Evolutionary conservation across 805 yeast species (phyloP).

Genomic region (Naumovozyma baii): DNA sequence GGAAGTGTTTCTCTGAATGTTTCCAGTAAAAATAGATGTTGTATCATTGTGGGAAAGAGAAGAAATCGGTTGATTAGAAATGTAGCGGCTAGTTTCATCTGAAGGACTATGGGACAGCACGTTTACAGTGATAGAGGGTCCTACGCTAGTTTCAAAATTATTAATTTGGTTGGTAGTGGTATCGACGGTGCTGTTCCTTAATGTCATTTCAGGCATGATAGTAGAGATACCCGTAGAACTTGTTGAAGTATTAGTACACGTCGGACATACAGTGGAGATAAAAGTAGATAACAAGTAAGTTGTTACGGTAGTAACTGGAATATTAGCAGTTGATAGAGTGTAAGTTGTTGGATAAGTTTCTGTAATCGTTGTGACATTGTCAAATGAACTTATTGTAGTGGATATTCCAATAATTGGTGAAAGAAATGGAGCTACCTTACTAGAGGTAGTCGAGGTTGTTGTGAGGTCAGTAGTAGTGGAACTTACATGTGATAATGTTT

Average conservation of each 20-base stretch:
- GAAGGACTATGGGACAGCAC: too few relatives aligned
- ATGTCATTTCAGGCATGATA: background rate
- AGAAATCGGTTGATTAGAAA: too few relatives aligned
- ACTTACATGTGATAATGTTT: too few relatives aligned
- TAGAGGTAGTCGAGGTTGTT: too few relatives aligned
- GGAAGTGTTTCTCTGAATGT: too few relatives aligned
- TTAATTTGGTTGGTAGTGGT: background rate
- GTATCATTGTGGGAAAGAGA: too few relatives aligned
- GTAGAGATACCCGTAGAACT: background rate
- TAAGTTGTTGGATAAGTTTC: slow-evolving; percentile 4
- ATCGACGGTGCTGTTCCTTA: background rate
- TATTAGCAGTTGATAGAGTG: slow-evolving; percentile 2
- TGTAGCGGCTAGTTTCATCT: too few relatives aligned
- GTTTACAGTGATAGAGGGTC: too few relatives aligned
- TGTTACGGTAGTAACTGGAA: slow-evolving; percentile 3
- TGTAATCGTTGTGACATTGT: slow-evolving; percentile 3
- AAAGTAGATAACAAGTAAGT: slow-evolving; percentile 6
- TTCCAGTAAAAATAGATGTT: too few relatives aligned
- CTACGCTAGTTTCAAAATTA: too few relatives aligned
- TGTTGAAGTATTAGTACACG: slow-evolving; percentile 3
- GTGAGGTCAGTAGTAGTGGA: too few relatives aligned
- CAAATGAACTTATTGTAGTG: background rate
- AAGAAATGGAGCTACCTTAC: too few relatives aligned
- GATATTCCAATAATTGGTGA: background rate
- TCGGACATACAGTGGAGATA: slow-evolving; percentile 8